Evolutionary conservation across 331 rosid genomes (phyloP).

Genomic region (Stylosanthes scabra): DNA sequence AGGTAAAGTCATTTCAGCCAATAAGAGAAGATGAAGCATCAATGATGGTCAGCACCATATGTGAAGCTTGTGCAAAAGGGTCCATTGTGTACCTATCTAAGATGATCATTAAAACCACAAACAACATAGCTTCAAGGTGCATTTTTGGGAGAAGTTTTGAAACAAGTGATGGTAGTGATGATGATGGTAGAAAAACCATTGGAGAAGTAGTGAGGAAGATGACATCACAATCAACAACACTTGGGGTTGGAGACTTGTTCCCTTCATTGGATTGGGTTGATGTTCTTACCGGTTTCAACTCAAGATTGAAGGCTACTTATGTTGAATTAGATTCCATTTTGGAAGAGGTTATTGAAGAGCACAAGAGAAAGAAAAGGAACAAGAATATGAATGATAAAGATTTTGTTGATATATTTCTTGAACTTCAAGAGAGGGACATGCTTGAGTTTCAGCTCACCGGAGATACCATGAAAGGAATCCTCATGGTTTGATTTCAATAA

Average conservation of each 20-base stretch:
- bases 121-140: conserved; percentile 33
- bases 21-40: conserved; percentile 41
- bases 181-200: neutral
- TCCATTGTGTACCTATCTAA: conserved; percentile 20
- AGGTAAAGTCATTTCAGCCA: conserved; percentile 28
- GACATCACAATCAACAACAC: neutral
- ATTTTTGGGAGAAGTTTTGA: conserved; percentile 41
- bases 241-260: conserved; percentile 39
- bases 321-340: neutral
- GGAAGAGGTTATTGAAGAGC: no score
- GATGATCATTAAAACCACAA: conserved; percentile 27
- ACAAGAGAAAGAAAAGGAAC: no score
- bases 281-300: conserved; percentile 17
- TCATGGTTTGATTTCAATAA: no score
- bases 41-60: neutral
- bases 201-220: conserved; percentile 33
- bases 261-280: conserved; percentile 53
- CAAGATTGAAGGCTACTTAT: conserved; percentile 9
- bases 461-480: no score
- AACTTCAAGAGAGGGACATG: no score
- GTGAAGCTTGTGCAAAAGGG: neutral
- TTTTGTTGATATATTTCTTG: no score
- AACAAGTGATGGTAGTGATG: neutral
- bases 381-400: no score
- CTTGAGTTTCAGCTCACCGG: no score